A percentile compares a stretch with the other conserved stretches of the same genome.
These are phyloP conservation scores for Solanum appendiculatum DNA, from an alignment of 257 asterid species.

Conservation along the genomic window DNA sequence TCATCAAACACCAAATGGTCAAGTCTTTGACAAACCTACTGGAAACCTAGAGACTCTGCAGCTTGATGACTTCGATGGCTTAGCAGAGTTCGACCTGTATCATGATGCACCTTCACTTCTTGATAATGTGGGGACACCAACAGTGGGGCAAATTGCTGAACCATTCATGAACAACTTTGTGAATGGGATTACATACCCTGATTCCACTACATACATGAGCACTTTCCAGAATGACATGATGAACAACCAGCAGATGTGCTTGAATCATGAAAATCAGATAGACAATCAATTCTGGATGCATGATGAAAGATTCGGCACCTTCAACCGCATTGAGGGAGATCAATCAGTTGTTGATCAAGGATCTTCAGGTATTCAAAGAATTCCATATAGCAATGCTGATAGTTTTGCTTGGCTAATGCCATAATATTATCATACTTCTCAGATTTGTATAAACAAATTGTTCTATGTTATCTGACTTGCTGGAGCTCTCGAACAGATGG, in stretches of 20 bases:
- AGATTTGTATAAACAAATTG: slow-evolving; percentile 7
- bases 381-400: slow-evolving; percentile 13
- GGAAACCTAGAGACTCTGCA: slow-evolving; percentile 18
- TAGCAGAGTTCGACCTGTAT: slow-evolving; percentile 50
- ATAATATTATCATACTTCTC: slow-evolving; percentile 5
- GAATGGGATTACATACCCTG: slow-evolving; percentile 4
- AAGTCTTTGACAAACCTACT: neutral
- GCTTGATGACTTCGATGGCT: slow-evolving; percentile 36
- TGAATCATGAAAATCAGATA: slow-evolving; percentile 17
- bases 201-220: slow-evolving; percentile 3
- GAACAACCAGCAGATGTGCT: slow-evolving; percentile 31
- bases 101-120: slow-evolving; percentile 32
- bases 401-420: slow-evolving; percentile 20
- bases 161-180: slow-evolving; percentile 13
- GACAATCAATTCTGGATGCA: slow-evolving; percentile 34
- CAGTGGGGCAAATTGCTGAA: slow-evolving; percentile 22
- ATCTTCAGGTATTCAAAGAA: slow-evolving; percentile 61
- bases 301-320: slow-evolving; percentile 31
- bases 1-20: neutral
- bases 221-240: slow-evolving; percentile 5
- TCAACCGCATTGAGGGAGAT: slow-evolving; percentile 27
- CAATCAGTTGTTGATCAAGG: slow-evolving; percentile 26
- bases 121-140: slow-evolving; percentile 25
- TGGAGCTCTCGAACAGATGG: slow-evolving; percentile 84
- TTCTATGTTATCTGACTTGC: slow-evolving; percentile 25